Percentiles rank a stretch among this genome's conserved stretches.
These are phyloP conservation scores for Coniferiporia weirii DNA, from an alignment of 1,284 basidiomycete species.

Conservation along the genomic window DNA sequence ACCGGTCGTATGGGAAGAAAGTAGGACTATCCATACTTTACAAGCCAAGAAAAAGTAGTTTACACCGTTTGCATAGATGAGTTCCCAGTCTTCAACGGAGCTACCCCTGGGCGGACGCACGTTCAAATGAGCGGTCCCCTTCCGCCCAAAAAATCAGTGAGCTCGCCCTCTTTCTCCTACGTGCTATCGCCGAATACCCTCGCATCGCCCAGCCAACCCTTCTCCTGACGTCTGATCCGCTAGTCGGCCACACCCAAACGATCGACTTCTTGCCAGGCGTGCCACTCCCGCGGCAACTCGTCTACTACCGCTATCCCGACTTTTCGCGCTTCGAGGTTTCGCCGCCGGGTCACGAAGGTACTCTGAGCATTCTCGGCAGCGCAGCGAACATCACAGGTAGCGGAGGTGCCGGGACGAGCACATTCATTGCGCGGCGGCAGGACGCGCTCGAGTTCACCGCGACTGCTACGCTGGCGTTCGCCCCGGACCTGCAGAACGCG, in stretches of 20 bases:
- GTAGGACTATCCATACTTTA: conserved; percentile 23
- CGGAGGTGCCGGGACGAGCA: conserved; percentile 17
- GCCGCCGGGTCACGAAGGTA: conserved; percentile 23
- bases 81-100: conserved; percentile 17
- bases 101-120: conserved; percentile 12
- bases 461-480: background rate
- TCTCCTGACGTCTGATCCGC: conserved; percentile 2
- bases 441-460: conserved; percentile 20
- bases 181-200: background rate
- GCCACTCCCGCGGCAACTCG: conserved; percentile 27
- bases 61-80: conserved; percentile 1
- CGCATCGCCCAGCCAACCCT: background rate
- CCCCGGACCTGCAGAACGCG: conserved; percentile 10
- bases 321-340: conserved; percentile 26
- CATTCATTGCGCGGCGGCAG: conserved; percentile 20
- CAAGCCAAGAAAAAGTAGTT: background rate
- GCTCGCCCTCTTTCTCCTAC: background rate
- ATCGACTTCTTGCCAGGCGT: conserved; percentile 24
- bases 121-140: conserved; percentile 16
- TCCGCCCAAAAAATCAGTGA: conserved; percentile 8
- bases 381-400: conserved; percentile 27
- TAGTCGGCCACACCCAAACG: conserved; percentile 24
- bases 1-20: conserved; percentile 37
- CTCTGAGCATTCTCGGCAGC: conserved; percentile 26
- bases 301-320: conserved; percentile 28